phyloP scores from a whole-genome alignment of 192 early-diverging fungal genomes.

The Gigaspora rosea region DNA sequence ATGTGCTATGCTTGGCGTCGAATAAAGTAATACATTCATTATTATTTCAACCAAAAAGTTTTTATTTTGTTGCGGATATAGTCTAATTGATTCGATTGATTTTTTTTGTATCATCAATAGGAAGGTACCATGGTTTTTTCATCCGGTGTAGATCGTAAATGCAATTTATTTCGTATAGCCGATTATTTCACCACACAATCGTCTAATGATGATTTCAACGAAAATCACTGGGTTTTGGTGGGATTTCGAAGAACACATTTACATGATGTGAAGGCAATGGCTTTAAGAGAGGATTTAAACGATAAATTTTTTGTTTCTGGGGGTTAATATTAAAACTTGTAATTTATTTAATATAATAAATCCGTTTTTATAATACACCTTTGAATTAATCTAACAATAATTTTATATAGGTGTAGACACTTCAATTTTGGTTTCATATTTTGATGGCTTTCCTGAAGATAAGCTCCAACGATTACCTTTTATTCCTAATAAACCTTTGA shows the following conservation, averaged over 20 bases:
- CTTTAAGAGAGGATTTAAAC: slow-evolving; percentile 68
- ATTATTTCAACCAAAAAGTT: too few relatives aligned
- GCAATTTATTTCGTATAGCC: slow-evolving; percentile 66
- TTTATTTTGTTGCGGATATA: neutral
- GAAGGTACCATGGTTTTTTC: slow-evolving; percentile 78
- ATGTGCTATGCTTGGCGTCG: slow-evolving; percentile 83
- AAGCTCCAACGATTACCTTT: slow-evolving; percentile 64
- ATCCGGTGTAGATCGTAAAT: slow-evolving; percentile 88
- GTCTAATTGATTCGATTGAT: neutral
- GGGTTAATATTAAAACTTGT: neutral
- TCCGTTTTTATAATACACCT: neutral
- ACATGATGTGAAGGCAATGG: slow-evolving; percentile 90
- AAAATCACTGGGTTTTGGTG: slow-evolving; percentile 72
- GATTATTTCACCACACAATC: slow-evolving; percentile 33
- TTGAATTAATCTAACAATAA: slow-evolving; percentile 34
- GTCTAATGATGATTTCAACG: slow-evolving; percentile 5
- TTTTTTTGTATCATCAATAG: slow-evolving; percentile 2
- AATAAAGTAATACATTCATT: slow-evolving; percentile 40
- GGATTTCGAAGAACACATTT: slow-evolving; percentile 89
- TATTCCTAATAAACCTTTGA: slow-evolving; percentile 61
- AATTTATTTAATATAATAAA: neutral
- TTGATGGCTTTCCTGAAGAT: slow-evolving; percentile 60
- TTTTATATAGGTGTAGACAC: slow-evolving; percentile 81
- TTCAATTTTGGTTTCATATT: slow-evolving; percentile 63
- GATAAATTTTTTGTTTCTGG: slow-evolving; percentile 80